A percentile compares a stretch with the other conserved stretches of the same genome.
These are phyloP conservation scores for Schizonepeta tenuifolia DNA, from an alignment of 257 asterid genomes.

Conservation along the genomic window DNA sequence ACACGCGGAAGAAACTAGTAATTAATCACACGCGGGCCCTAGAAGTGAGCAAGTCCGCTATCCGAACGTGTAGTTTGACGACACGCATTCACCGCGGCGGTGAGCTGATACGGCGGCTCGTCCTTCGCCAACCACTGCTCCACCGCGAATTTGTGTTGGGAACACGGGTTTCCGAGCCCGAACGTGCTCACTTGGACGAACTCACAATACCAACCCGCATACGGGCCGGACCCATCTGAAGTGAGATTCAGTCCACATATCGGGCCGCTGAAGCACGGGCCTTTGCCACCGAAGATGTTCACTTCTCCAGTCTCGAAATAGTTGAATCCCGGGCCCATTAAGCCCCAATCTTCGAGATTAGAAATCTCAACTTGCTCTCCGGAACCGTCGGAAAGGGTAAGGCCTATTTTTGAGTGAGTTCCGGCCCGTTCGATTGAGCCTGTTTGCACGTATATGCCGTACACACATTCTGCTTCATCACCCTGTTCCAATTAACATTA, in stretches of 20 bases:
- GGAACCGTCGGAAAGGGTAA: slow-evolving; percentile 6
- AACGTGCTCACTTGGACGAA: slow-evolving; percentile 53
- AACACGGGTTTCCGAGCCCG: slow-evolving; percentile 47
- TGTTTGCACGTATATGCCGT: slow-evolving; percentile 36
- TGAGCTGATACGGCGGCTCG: slow-evolving; percentile 50
- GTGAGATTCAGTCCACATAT: slow-evolving; percentile 53
- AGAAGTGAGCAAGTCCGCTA: neutral
- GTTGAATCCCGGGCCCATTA: slow-evolving; percentile 57
- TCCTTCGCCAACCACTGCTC: slow-evolving; percentile 70
- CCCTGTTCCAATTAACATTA: too few relatives aligned
- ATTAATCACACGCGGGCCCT: neutral
- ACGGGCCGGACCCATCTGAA: slow-evolving; percentile 63
- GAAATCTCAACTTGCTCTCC: slow-evolving; percentile 36
- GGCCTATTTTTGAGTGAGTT: slow-evolving; percentile 38
- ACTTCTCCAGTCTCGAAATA: slow-evolving; percentile 62
- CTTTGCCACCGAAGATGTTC: slow-evolving; percentile 61
- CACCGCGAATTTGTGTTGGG: slow-evolving; percentile 47
- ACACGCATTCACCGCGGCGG: slow-evolving; percentile 26
- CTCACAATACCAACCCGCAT: slow-evolving; percentile 67
- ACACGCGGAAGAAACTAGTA: too few relatives aligned
- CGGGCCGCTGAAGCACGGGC: slow-evolving; percentile 51
- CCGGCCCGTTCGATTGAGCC: slow-evolving; percentile 36
- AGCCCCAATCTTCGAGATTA: slow-evolving; percentile 58
- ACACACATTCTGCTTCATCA: slow-evolving; percentile 30
- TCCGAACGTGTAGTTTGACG: neutral